These are phyloP conservation scores for Gilbertella persicaria DNA, from an alignment of 371 early-diverging fungal genomes.

Conservation along the genomic window DNA sequence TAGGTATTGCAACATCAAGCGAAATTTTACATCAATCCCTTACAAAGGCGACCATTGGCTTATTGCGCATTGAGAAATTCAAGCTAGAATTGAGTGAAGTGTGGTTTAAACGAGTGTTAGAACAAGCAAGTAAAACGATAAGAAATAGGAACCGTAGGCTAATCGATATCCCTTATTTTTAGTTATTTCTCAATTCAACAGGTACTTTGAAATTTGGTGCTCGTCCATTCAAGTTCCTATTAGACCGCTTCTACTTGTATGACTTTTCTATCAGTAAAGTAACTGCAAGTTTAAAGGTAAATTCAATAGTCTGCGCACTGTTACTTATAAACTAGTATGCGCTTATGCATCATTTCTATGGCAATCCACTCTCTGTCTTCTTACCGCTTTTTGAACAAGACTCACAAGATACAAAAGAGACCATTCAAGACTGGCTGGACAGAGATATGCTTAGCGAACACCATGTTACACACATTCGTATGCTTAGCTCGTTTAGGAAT, in stretches of 20 bases:
- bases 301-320: neutral
- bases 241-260: constrained; percentile 78
- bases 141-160: neutral
- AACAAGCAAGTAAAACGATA: constrained; percentile 42
- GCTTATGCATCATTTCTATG: constrained; percentile 84
- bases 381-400: constrained; percentile 31
- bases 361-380: constrained; percentile 82
- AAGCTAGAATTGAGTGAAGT: constrained; percentile 74
- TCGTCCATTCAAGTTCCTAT: constrained; percentile 70
- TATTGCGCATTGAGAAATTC: constrained; percentile 79
- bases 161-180: neutral
- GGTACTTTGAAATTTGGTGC: constrained; percentile 65
- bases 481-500: constrained; percentile 73
- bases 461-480: constrained; percentile 67
- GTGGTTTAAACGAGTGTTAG: constrained; percentile 76
- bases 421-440: constrained; percentile 33
- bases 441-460: constrained; percentile 36
- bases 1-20: constrained; percentile 87
- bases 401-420: constrained; percentile 27
- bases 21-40: constrained; percentile 81
- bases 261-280: constrained; percentile 78
- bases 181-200: constrained; percentile 61
- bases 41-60: constrained; percentile 64
- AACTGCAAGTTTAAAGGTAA: constrained; percentile 70
- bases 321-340: constrained; percentile 61